These are phyloP conservation scores for Fraxinus platypoda DNA, from an alignment of 305 asterid genomes.

Conservation along the genomic window DNA sequence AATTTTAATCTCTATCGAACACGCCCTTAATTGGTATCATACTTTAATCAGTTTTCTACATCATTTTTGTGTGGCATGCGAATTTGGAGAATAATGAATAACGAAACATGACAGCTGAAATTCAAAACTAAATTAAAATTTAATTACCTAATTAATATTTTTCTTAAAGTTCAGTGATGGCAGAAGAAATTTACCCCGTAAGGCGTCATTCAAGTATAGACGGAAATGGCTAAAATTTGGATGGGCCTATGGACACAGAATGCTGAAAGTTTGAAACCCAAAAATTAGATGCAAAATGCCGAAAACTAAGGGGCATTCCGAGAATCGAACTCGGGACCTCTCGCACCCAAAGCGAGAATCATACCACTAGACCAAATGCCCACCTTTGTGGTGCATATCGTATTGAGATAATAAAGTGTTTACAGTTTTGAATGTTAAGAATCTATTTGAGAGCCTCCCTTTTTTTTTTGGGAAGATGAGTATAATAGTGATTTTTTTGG, in stretches of 20 bases:
- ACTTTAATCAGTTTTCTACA: too few relatives aligned
- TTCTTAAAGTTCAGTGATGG: neutral
- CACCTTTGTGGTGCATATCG: neutral
- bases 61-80: too few relatives aligned
- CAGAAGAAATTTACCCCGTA: neutral
- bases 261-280: neutral
- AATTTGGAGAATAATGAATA: too few relatives aligned
- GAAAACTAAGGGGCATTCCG: conserved; percentile 44
- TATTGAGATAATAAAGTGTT: too few relatives aligned
- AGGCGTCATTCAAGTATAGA: neutral
- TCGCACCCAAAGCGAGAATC: conserved; percentile 67
- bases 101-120: neutral
- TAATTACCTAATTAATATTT: neutral
- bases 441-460: too few relatives aligned
- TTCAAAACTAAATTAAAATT: neutral
- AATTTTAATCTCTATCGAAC: too few relatives aligned
- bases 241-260: neutral
- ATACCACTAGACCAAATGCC: conserved; percentile 72
- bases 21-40: too few relatives aligned
- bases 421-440: too few relatives aligned
- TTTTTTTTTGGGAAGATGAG: too few relatives aligned
- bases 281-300: too few relatives aligned
- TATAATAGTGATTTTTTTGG: too few relatives aligned
- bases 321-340: conserved; percentile 72
- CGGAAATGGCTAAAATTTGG: neutral